phyloP scores from a whole-genome alignment of 225 moss, liverwort and hornwort genomes.

The Polytrichum formosum region DNA sequence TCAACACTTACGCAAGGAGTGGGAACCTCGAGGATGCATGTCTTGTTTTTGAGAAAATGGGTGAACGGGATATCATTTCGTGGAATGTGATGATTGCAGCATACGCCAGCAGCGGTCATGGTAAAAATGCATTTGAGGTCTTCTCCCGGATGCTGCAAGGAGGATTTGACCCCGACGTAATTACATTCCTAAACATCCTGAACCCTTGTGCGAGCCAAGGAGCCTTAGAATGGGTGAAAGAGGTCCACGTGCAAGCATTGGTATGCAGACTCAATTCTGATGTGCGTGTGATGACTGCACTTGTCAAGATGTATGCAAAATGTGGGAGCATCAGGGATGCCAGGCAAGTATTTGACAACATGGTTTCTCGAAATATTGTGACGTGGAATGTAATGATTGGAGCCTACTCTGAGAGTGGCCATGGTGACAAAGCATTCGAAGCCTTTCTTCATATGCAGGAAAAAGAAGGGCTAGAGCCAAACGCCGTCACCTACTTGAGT shows the following conservation, averaged over 20 bases:
- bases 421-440: not conserved
- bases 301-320: conserved; percentile 5
- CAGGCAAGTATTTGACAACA: conserved; percentile 9
- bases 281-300: not conserved
- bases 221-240: conserved; percentile 12
- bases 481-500: conserved; percentile 3
- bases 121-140: not conserved
- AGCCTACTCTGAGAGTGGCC: not conserved
- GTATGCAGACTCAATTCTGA: not conserved
- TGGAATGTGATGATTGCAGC: conserved; percentile 18
- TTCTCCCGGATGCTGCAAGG: conserved; percentile 7
- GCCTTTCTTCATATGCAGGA: conserved; percentile 3
- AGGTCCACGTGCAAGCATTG: not conserved
- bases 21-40: conserved; percentile 9
- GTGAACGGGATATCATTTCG: conserved; percentile 5
- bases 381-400: too few species aligned
- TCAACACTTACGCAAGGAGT: conserved; percentile 11
- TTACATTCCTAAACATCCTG: conserved; percentile 13
- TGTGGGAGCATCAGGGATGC: conserved; percentile 14
- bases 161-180: conserved; percentile 7
- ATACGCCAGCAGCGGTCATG: conserved; percentile 4
- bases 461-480: not conserved
- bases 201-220: conserved; percentile 12
- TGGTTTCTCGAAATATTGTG: conserved; percentile 10
- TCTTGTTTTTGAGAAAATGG: conserved; percentile 5